Percentiles rank a stretch among this genome's conserved stretches.
phyloP scores from a whole-genome alignment of 192 early-diverging fungal genomes.

The Coemansia sp. region DNA sequence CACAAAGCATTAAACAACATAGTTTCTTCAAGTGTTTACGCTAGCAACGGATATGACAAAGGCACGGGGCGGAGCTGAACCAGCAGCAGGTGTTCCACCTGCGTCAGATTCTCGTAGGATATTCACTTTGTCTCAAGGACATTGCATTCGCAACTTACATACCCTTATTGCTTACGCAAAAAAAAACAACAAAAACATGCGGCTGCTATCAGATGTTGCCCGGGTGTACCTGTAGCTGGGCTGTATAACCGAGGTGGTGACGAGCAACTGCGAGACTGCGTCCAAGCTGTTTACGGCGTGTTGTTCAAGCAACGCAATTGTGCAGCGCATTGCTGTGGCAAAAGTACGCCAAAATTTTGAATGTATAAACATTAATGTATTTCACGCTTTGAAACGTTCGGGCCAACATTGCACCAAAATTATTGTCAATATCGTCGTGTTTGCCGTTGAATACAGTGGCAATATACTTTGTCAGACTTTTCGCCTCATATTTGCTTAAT shows the following conservation, averaged over 20 bases:
- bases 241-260: constrained; percentile 16
- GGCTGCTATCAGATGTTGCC: constrained; percentile 27
- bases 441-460: too few relatives aligned
- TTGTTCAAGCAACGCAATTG: neutral
- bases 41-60: neutral
- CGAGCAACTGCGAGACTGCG: constrained; percentile 31
- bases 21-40: constrained; percentile 24
- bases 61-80: neutral
- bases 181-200: too few relatives aligned
- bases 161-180: too few relatives aligned
- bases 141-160: too few relatives aligned
- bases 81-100: constrained; percentile 18
- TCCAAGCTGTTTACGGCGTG: constrained; percentile 16
- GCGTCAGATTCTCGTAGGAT: constrained; percentile 6
- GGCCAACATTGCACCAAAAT: too few relatives aligned
- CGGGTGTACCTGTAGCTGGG: constrained; percentile 43
- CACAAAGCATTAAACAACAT: constrained; percentile 8
- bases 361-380: too few relatives aligned
- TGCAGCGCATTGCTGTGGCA: neutral
- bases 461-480: too few relatives aligned
- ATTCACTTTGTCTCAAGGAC: too few relatives aligned
- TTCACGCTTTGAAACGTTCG: constrained; percentile 33
- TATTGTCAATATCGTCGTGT: too few relatives aligned
- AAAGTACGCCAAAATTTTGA: constrained; percentile 39
- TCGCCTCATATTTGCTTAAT: too few relatives aligned